Conservation (phyloP, 306 rosid species). For the Rubus idaeus region DNA sequence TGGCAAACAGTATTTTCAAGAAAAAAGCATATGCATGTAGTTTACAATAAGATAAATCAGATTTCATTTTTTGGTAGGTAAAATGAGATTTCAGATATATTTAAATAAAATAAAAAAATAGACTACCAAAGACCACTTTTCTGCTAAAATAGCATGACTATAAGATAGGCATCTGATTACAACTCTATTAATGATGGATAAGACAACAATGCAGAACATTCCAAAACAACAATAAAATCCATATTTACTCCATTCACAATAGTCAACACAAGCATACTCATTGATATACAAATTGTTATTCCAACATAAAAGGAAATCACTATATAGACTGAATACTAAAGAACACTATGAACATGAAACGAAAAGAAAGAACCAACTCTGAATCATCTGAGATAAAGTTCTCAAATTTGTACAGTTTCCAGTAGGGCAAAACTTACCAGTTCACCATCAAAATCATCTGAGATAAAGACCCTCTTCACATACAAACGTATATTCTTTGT, state of each 20-base stretch:
- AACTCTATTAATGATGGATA: constrained; percentile 5
- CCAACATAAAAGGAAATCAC: neutral
- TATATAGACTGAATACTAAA: neutral
- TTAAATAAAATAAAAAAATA: neutral
- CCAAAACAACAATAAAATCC: neutral
- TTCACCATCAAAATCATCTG: constrained; percentile 98
- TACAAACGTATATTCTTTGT: constrained; percentile 89
- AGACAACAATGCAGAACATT: neutral
- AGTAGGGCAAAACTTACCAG: constrained; percentile 62
- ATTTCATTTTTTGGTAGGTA: no score
- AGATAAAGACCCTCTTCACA: constrained; percentile 95
- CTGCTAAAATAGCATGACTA: neutral
- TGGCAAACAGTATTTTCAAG: neutral
- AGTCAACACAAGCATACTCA: neutral
- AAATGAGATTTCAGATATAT: neutral
- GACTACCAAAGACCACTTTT: neutral
- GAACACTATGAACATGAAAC: constrained; percentile 2
- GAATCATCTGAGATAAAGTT: neutral
- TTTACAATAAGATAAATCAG: neutral
- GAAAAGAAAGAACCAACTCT: neutral
- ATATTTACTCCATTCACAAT: neutral
- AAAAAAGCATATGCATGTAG: neutral
- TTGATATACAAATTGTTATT: neutral
- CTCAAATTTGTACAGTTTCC: constrained; percentile 2
- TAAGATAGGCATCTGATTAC: neutral